Percentiles rank a stretch among this genome's conserved stretches.
phyloP scores from a whole-genome alignment of 371 early-diverging fungal species.

The Capillidium heterosporum region DNA sequence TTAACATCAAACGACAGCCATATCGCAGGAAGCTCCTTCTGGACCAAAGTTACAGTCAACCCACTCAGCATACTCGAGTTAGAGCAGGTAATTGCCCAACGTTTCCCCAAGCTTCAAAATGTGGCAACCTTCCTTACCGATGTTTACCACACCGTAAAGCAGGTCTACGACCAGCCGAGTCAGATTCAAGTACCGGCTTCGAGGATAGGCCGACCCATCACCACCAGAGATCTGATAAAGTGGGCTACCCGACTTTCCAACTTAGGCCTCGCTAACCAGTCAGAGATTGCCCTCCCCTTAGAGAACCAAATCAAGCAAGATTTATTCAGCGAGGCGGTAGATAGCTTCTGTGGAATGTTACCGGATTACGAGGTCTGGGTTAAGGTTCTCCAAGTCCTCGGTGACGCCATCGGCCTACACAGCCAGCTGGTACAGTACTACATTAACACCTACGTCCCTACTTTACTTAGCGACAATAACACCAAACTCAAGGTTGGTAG shows the following conservation, averaged over 20 bases:
- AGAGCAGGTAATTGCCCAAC: conserved; percentile 30
- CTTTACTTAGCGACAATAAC: conserved; percentile 20
- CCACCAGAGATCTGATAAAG: conserved; percentile 60
- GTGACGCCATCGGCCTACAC: conserved; percentile 53
- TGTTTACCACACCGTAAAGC: conserved; percentile 34
- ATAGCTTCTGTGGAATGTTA: conserved; percentile 76
- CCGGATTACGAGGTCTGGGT: conserved; percentile 44
- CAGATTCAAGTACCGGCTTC: conserved; percentile 24
- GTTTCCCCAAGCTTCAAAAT: conserved; percentile 27
- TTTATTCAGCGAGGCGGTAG: conserved; percentile 68
- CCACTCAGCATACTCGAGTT: conserved; percentile 44
- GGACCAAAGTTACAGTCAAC: conserved; percentile 57
- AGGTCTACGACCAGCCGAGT: conserved; percentile 32
- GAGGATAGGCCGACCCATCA: conserved; percentile 34
- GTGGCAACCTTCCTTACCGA: conserved; percentile 33
- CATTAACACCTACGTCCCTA: conserved; percentile 51
- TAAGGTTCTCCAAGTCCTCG: conserved; percentile 35
- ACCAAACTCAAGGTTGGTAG: conserved; percentile 13
- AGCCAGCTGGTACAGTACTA: conserved; percentile 48
- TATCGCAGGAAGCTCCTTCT: conserved; percentile 46
- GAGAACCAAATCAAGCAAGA: conserved; percentile 27
- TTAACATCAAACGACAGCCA: conserved; percentile 22
- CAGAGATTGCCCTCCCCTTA: conserved; percentile 13
- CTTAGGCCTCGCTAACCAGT: conserved; percentile 11
- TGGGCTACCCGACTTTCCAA: conserved; percentile 60